Conservation (phyloP, 78 protist species). For the Chrysochromulina tobinii region DNA sequence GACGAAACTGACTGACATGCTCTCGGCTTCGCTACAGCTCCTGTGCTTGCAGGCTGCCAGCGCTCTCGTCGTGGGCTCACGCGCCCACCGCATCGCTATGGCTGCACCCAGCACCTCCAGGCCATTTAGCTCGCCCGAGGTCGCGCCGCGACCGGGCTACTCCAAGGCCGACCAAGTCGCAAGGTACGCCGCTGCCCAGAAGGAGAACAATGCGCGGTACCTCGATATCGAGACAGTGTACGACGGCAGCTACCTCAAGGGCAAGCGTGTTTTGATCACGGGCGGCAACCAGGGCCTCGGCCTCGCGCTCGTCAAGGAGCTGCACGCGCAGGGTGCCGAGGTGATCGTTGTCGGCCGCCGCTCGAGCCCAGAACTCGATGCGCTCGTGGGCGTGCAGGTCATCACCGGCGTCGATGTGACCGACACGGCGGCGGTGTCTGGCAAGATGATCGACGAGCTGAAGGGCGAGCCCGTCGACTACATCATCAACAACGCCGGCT, state of each 20-base stretch:
- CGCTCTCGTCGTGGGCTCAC: no score
- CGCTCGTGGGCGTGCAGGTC: neutral
- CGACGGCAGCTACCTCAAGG: conserved; percentile 17
- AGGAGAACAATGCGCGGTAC: conserved; percentile 1
- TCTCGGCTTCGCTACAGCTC: no score
- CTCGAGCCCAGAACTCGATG: conserved; percentile 20
- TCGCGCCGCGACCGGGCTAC: neutral
- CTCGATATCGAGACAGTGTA: conserved; percentile 2
- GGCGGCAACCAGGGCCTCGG: conserved; percentile 39
- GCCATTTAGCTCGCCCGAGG: no score
- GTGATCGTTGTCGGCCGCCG: conserved; percentile 20
- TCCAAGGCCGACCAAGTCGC: conserved; percentile 10
- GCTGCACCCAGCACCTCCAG: no score
- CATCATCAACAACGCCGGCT: conserved; percentile 52
- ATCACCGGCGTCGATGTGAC: conserved; percentile 35
- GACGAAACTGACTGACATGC: no score
- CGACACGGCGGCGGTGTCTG: neutral
- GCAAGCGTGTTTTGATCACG: conserved; percentile 31
- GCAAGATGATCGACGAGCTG: neutral
- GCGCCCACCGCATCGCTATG: no score
- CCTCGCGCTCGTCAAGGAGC: neutral
- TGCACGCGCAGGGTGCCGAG: neutral
- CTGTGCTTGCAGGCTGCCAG: no score
- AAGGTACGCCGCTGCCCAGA: conserved; percentile 3
- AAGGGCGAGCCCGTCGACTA: conserved; percentile 5